These are phyloP conservation scores for Perkinsus olseni DNA, from an alignment of 169 alveolate species.

Conservation along the genomic window DNA sequence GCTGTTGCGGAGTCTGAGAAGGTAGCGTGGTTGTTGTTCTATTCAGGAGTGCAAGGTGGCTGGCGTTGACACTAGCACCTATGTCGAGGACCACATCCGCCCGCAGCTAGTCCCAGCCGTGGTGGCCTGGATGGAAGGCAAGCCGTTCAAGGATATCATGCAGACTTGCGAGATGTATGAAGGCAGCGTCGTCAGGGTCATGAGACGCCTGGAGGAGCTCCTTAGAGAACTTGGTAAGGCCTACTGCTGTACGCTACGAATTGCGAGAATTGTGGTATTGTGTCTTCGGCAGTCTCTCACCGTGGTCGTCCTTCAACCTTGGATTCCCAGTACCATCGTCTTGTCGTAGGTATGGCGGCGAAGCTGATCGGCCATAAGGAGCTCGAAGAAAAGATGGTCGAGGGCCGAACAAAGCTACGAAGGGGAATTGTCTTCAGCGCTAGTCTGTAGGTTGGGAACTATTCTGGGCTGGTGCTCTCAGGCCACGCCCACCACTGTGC, in stretches of 20 bases:
- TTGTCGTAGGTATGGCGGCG: slow-evolving; percentile 60
- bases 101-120: not conserved
- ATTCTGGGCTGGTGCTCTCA: no score
- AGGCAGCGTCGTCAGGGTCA: slow-evolving; percentile 89
- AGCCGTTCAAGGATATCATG: slow-evolving; percentile 81
- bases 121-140: slow-evolving; percentile 92
- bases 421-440: slow-evolving; percentile 98
- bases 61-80: not conserved
- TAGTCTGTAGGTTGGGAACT: slow-evolving; percentile 61
- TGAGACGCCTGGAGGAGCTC: slow-evolving; percentile 83
- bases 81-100: not conserved
- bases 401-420: slow-evolving; percentile 80
- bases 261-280: no score
- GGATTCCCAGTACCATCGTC: no score
- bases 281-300: no score
- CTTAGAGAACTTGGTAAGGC: no score
- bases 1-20: slow-evolving; percentile 5
- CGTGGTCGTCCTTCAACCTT: no score
- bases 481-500: no score
- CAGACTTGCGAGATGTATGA: slow-evolving; percentile 87
- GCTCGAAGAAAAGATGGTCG: slow-evolving; percentile 80
- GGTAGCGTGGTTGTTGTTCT: not conserved
- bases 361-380: slow-evolving; percentile 90
- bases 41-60: not conserved
- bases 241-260: no score